phyloP scores from a whole-genome alignment of 2,329 filamentous ascomycete genomes.

The Achaetomium macrosporum region DNA sequence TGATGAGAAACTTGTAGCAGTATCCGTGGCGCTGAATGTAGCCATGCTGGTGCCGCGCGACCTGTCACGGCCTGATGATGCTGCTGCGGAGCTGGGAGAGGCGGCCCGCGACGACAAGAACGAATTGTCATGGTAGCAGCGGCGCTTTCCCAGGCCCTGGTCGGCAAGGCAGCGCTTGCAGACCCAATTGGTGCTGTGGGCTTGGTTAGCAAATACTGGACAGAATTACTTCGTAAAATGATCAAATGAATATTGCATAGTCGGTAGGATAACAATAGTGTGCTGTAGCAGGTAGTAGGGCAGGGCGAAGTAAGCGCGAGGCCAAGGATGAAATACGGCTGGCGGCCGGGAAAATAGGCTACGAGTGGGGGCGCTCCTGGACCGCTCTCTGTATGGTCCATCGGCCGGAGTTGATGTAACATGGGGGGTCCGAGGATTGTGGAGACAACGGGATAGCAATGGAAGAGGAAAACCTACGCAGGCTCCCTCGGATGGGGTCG shows the following conservation, averaged over 20 bases:
- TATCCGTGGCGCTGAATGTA: background rate
- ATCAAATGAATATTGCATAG: constrained; percentile 1
- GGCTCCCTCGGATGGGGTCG: constrained; percentile 17
- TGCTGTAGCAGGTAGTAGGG: constrained; percentile 3
- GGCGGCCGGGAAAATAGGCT: constrained; percentile 14
- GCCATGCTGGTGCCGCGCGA: constrained; percentile 10
- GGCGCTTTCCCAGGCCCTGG: constrained; percentile 2
- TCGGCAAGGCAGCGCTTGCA: constrained; percentile 19
- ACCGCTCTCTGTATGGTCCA: constrained; percentile 1
- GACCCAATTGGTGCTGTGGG: constrained; percentile 14
- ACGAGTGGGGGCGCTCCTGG: constrained; percentile 6
- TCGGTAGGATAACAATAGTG: background rate
- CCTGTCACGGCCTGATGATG: background rate
- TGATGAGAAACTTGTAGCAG: background rate
- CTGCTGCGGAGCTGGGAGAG: constrained; percentile 10
- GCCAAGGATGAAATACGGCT: constrained; percentile 2
- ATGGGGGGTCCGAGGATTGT: background rate
- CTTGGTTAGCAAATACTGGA: constrained; percentile 1
- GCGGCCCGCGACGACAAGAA: constrained; percentile 14
- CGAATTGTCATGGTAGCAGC: constrained; percentile 17
- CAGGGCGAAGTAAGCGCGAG: constrained; percentile 4
- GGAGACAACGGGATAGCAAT: background rate
- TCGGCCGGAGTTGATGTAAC: background rate
- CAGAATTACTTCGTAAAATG: background rate
- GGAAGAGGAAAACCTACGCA: constrained; percentile 11